Evolutionary conservation across 202 grass and related monocot genomes (phyloP).

Genomic region (Panicum hallii): DNA sequence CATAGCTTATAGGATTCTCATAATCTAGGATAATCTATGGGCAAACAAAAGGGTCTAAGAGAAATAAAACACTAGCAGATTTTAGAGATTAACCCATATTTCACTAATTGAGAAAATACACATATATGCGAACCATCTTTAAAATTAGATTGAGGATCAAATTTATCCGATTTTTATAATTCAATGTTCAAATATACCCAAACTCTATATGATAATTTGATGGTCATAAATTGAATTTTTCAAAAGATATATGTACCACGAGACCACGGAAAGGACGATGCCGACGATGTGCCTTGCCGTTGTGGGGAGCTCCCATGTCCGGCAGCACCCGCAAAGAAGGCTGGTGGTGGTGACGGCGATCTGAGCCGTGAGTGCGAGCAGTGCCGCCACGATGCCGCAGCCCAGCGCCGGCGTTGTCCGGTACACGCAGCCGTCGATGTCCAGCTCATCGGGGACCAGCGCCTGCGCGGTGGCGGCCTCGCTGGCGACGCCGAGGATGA

Average conservation of each 20-base stretch:
- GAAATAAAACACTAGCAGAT: too few species aligned
- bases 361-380: conserved; percentile 32
- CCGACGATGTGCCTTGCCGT: conserved; percentile 29
- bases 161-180: too few species aligned
- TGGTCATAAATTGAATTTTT: too few species aligned
- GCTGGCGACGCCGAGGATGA: conserved; percentile 36
- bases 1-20: too few species aligned
- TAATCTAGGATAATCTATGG: too few species aligned
- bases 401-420: conserved; percentile 3
- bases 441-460: background rate
- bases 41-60: too few species aligned
- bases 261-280: background rate
- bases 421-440: background rate
- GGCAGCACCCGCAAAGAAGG: conserved; percentile 30
- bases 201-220: too few species aligned
- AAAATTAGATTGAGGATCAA: too few species aligned
- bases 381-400: conserved; percentile 18
- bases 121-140: too few species aligned
- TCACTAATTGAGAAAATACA: too few species aligned
- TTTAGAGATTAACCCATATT: too few species aligned
- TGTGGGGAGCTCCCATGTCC: background rate
- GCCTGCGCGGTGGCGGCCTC: background rate
- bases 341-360: conserved; percentile 19
- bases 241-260: conserved; percentile 15
- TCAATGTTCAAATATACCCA: too few species aligned